Evolutionary conservation across 2,329 filamentous ascomycete genomes (phyloP), one percentile per base, ranked within the genome.

Genomic region (Ramichloridium luteum): DNA sequence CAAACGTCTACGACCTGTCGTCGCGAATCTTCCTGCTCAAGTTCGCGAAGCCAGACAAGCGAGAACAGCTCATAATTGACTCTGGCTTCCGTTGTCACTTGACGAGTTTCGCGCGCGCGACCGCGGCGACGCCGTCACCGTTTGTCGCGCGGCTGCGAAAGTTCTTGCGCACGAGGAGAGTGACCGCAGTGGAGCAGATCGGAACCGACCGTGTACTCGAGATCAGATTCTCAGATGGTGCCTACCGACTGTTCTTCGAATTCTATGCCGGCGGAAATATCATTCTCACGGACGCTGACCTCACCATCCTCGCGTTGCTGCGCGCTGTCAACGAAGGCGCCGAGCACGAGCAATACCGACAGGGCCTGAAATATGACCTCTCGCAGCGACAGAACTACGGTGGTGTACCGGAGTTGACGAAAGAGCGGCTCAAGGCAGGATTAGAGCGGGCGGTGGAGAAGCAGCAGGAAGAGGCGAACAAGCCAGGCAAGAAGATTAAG

Each of bases 261-360:
- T 98, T 98, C 61, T 98, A 93, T 54, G 88, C 90, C 1, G 81
- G 82, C 31, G 90, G 90, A 27, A 98, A 98, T 53, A 78, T 98
- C 38, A 83, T 98, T 39, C 67, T 98, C 32, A 93, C 90, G 3
- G 85, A 96, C 52, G 70, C 68, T 30, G 77, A 92, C 14, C 64
- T 86, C 31, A 90, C 79, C 40, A 86, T 96, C 34, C 56, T 96
- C 20, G 75, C 80, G 0, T 61, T 98, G 13, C 64, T 90, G 44
- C 74, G 90, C 34, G 77, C 80, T 41, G 88, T 96, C 1, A 64
- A 74, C 4, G 81, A 85, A 46, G 80, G 79, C 2, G 78, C 80
- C 31, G 80, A 80, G n/a, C 79, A 93, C 49, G 86, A 93, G 49
- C 75, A 81, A 25, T 74, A 92, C 32, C 68, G 80, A 25, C 65